Evolutionary conservation across 768 basidiomycete species (phyloP), one percentile per base, ranked within the genome.

Genomic region (Leccinellum luteum): DNA sequence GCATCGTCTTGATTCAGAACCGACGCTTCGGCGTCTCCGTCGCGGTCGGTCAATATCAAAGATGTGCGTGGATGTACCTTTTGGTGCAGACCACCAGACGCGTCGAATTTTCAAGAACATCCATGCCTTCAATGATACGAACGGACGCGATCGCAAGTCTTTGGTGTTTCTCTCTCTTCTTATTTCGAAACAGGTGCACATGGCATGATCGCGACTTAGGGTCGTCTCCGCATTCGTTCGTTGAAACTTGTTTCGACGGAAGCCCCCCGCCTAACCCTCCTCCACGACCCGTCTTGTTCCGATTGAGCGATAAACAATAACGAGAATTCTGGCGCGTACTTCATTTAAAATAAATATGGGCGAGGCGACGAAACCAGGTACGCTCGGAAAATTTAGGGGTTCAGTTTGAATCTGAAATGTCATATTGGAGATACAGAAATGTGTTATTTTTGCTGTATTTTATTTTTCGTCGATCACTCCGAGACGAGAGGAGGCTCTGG

Each of bases 211-310:
- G n/a, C n/a, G 47, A n/a, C 27, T 28, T 45, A 45, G 23, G 21
- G 21, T 44, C 43, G 19, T 21, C 41, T 4, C 19, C 35, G 35
- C 17, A 21, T 25, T 15, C 25, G 47, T 48, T 45, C 47, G 27
- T 15, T 56, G 55, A 56, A 60, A 60, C 59, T 41, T 30, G 59
- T 60, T 48, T 48, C 47, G 47, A 28, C 47, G 25, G 21, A 43
- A 43, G 41, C 41, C 41, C n/a, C 35, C 41, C 41, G 41, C 41
- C n/a, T 43, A 19, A 12, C 19, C 41, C 41, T 43, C 41, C n/a
- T 43, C 41, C 41, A 43, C 19, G n/a, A 58, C 48, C 57, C 57
- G 48, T 41, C 32, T 56, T 48, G 59, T 44, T 59, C 57, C 57
- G 57, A 58, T 58, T 48, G 56, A 43, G 38, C 41, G 41, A 43